Percentiles rank a stretch among this genome's conserved stretches.
Evolutionary conservation across 768 basidiomycete species (phyloP).

Genomic region (Phlebiopsis flavidoalba): DNA sequence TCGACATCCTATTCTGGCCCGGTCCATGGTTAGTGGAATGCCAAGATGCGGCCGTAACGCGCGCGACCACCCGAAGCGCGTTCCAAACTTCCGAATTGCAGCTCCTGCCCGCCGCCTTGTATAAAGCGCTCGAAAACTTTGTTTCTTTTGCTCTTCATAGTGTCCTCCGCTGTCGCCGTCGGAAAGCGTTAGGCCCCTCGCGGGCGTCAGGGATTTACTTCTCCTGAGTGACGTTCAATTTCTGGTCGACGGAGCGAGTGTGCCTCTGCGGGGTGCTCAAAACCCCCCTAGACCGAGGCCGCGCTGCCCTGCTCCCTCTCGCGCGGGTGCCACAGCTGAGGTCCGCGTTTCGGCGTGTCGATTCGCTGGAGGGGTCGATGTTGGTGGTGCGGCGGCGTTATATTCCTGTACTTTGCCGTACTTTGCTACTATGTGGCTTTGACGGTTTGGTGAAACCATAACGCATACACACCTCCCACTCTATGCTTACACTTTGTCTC

Average conservation of each 20-base stretch:
- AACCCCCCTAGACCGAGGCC: conserved; percentile 42
- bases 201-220: conserved; percentile 40
- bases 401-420: conserved; percentile 84
- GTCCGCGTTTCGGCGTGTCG: conserved; percentile 52
- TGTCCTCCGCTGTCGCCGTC: conserved; percentile 68
- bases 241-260: conserved; percentile 81
- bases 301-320: conserved; percentile 32
- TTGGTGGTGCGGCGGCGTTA: conserved; percentile 52
- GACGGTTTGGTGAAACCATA: conserved; percentile 85
- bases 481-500: not conserved
- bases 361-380: conserved; percentile 47
- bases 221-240: conserved; percentile 57
- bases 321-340: conserved; percentile 36
- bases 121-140: conserved; percentile 26
- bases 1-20: conserved; percentile 33
- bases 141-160: conserved; percentile 33
- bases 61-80: not conserved
- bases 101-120: conserved; percentile 13
- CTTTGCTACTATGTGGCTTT: conserved; percentile 71
- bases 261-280: conserved; percentile 45
- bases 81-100: conserved; percentile 12
- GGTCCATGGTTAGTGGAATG: conserved; percentile 8
- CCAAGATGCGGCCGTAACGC: not conserved
- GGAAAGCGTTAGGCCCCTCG: conserved; percentile 54
- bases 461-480: conserved; percentile 45